A percentile compares a stretch with the other conserved stretches of the same genome.
phyloP scores from a whole-genome alignment of 495 filamentous ascomycete genomes.

The Lepraria neglecta region DNA sequence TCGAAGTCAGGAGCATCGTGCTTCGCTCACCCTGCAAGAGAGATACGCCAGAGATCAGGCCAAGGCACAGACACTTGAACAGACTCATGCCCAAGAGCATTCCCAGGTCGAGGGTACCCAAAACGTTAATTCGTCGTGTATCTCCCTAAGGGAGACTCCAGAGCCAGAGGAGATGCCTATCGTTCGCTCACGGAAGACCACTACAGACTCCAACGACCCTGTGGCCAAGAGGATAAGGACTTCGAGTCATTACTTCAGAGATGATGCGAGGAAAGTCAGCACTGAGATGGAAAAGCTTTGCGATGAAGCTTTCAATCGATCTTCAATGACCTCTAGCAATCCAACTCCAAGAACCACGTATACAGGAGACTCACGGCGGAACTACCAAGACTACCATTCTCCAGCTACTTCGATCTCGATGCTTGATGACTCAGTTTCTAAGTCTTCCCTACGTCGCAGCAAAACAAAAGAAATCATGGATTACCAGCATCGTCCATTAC shows the following conservation, averaged over 20 bases:
- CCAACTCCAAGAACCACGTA: constrained; percentile 39
- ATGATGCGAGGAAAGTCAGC: constrained; percentile 59
- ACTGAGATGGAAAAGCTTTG: constrained; percentile 61
- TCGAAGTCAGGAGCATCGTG: constrained; percentile 15
- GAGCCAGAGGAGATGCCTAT: neutral
- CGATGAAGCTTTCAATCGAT: constrained; percentile 77
- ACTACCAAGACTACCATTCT: constrained; percentile 41
- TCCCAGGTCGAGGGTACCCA: neutral
- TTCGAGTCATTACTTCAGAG: constrained; percentile 48
- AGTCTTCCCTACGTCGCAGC: constrained; percentile 11
- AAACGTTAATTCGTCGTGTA: neutral
- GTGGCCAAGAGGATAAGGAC: constrained; percentile 39
- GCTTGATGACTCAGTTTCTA: constrained; percentile 21
- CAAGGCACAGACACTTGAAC: neutral
- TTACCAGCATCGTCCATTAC: constrained; percentile 26
- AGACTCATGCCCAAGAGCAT: neutral
- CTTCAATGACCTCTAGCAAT: constrained; percentile 48
- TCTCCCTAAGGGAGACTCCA: constrained; percentile 9
- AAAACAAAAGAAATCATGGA: constrained; percentile 8
- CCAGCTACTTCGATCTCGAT: constrained; percentile 49
- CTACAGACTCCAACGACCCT: constrained; percentile 22
- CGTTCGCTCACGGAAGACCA: constrained; percentile 30
- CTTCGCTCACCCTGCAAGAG: constrained; percentile 22
- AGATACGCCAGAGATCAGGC: constrained; percentile 15
- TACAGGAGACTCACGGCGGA: constrained; percentile 30